Percentiles rank a stretch among this genome's conserved stretches.
Evolutionary conservation across 177 flowering plant genomes (phyloP).

Genomic region (Telopea speciosissima): DNA sequence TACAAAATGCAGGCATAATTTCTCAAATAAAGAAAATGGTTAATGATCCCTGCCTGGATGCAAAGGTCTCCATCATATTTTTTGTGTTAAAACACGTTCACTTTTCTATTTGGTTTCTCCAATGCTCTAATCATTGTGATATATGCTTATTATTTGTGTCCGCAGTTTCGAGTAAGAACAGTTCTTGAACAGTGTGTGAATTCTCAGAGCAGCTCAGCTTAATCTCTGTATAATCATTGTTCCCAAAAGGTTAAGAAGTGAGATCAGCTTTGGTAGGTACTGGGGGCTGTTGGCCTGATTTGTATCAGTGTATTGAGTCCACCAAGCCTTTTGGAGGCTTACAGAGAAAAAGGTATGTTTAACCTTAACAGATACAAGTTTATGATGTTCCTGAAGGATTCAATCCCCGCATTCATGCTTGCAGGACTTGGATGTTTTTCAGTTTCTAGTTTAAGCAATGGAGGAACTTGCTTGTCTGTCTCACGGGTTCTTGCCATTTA

Average conservation of each 20-base stretch:
- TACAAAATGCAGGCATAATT: conserved; percentile 60
- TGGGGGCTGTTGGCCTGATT: not conserved
- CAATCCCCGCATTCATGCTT: not conserved
- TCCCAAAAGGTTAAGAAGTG: not conserved
- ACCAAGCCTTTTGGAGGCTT: not conserved
- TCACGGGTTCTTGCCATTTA: not conserved
- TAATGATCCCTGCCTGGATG: conserved; percentile 84
- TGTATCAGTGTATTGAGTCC: no score
- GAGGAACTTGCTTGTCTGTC: not conserved
- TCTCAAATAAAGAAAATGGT: conserved; percentile 70
- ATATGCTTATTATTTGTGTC: conserved; percentile 1
- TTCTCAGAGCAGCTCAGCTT: conserved; percentile 31
- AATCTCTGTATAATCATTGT: conserved; percentile 4
- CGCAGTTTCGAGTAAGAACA: conserved; percentile 77
- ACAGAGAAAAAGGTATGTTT: not conserved
- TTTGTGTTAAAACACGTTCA: not conserved
- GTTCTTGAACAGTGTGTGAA: conserved; percentile 42
- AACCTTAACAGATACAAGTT: not conserved
- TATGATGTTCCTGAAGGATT: not conserved
- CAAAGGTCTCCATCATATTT: conserved; percentile 46
- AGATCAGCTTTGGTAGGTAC: not conserved
- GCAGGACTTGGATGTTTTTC: not conserved
- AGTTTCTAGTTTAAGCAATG: not conserved
- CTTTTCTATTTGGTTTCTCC: not conserved
- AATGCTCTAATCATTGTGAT: not conserved